Base-by-base conservation (phyloP, 169 alveolate genomes). In the Eimeria praecox region DNA sequence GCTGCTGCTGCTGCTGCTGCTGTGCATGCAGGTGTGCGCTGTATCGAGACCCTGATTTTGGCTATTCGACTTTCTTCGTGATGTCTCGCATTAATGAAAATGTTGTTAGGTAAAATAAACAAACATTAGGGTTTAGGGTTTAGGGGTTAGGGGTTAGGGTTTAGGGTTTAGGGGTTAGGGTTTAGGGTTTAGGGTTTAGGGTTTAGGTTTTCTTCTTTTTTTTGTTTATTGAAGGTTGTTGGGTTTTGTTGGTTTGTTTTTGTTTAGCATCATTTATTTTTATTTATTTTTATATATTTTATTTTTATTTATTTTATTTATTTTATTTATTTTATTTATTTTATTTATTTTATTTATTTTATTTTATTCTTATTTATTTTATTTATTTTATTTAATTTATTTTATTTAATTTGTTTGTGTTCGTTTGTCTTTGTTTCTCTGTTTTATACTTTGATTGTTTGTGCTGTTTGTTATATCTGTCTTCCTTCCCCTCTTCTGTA, bases 21-120 rank as follows among this genome's bases (percentile, higher is more conserved):
- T n/a, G n/a, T n/a, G n/a, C n/a, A n/a, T n/a, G n/a, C 42, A 75
- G 95, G 38, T 77, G 86, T 40, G 33, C 71, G 90, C 35, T 71
- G 56, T 64, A 52, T 42, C 69, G 64, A 44, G 95, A 92, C 85
- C 35, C 35, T 30, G 95, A 92, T 54, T 77, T 92, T 30, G 95
- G 92, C 80, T 94, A 85, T 56, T 35, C 83, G 8, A 85, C 94
- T 27, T 82, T 66, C 20, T 83, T 38, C 82, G 80, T 85, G 62
- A 83, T 94, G 96, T 40, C 90, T 24, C 66, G 89, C 54, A 35
- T 94, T 30, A 94, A 94, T 77, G 96, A 66, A 35, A 83, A 94
- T 30, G 96, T 94, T 82, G 94, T 85, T 54, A 52, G 96, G 96
- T 94, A 38, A 59, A 92, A 56, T 5, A 5, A 56, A 56, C 2